Percentiles rank a stretch among this genome's conserved stretches.
These are phyloP conservation scores for Lophiotrema nucula DNA, from an alignment of 495 filamentous ascomycete genomes.

Conservation along the genomic window DNA sequence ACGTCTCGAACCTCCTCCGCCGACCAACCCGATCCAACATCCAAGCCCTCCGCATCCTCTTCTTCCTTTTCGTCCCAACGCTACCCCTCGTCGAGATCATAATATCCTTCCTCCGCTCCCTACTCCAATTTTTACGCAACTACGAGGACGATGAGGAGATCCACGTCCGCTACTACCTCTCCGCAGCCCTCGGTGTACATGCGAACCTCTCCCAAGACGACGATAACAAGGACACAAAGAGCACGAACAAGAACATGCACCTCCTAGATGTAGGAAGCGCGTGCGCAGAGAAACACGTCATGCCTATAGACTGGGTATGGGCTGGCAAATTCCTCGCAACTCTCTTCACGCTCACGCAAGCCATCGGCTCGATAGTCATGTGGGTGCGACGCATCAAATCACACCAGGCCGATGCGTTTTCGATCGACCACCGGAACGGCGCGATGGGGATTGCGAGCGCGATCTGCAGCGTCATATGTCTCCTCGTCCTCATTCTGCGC, in stretches of 20 bases:
- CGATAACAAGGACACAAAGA: constrained; percentile 2
- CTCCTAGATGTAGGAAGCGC: constrained; percentile 9
- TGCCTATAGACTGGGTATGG: constrained; percentile 10
- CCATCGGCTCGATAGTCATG: constrained; percentile 23
- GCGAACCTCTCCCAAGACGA: constrained; percentile 3
- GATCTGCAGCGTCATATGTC: constrained; percentile 13
- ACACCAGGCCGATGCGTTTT: neutral
- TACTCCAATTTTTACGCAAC: constrained; percentile 18
- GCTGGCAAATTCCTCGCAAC: constrained; percentile 8
- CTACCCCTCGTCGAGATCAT: constrained; percentile 18
- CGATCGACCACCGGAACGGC: constrained; percentile 21
- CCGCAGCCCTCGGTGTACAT: constrained; percentile 10
- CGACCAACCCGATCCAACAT: constrained; percentile 3
- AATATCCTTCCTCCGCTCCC: neutral
- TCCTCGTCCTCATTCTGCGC: constrained; percentile 3
- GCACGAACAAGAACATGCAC: neutral
- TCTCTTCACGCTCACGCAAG: constrained; percentile 13
- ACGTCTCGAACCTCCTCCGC: constrained; percentile 6
- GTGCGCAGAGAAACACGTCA: constrained; percentile 2
- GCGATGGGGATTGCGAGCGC: constrained; percentile 22
- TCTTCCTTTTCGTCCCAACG: constrained; percentile 22
- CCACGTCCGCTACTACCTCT: constrained; percentile 20
- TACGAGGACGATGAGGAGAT: constrained; percentile 20
- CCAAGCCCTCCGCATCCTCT: constrained; percentile 16
- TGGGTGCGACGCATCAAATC: constrained; percentile 6